Evolutionary conservation across 148 eudicot genomes (phyloP).

Genomic region (Limonium bicolor): DNA sequence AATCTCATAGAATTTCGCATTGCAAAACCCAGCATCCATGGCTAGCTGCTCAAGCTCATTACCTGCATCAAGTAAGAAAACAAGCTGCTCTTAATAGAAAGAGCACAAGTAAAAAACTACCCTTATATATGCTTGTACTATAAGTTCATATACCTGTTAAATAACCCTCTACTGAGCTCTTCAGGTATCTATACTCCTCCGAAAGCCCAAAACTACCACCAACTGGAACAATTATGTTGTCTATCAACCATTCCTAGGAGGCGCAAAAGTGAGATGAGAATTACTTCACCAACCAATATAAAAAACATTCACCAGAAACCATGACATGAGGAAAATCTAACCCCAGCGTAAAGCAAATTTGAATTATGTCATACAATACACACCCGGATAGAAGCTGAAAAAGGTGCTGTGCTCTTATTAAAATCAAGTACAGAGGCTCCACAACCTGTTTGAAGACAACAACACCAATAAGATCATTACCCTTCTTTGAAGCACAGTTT

Average conservation of each 20-base stretch:
- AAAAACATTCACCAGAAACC: background rate
- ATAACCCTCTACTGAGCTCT: slow-evolving; percentile 63
- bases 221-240: slow-evolving; percentile 67
- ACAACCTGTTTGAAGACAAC: slow-evolving; percentile 19
- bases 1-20: slow-evolving; percentile 56
- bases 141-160: slow-evolving; percentile 45
- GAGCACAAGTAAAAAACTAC: background rate
- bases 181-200: slow-evolving; percentile 65
- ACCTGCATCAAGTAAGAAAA: slow-evolving; percentile 25
- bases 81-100: background rate
- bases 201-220: slow-evolving; percentile 63
- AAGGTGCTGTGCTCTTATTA: slow-evolving; percentile 41
- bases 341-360: background rate
- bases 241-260: slow-evolving; percentile 73
- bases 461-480: background rate
- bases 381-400: slow-evolving; percentile 50
- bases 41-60: slow-evolving; percentile 74
- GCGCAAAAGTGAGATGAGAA: background rate
- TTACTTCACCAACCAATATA: background rate
- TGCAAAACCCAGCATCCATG: slow-evolving; percentile 45
- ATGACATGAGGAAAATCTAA: background rate
- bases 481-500: background rate
- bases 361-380: background rate
- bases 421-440: slow-evolving; percentile 72
- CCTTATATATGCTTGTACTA: too few species aligned